Percentiles rank a stretch among this genome's conserved stretches.
Conservation (phyloP, 495 filamentous ascomycete genomes). For the Chlorociboria aeruginascens region DNA sequence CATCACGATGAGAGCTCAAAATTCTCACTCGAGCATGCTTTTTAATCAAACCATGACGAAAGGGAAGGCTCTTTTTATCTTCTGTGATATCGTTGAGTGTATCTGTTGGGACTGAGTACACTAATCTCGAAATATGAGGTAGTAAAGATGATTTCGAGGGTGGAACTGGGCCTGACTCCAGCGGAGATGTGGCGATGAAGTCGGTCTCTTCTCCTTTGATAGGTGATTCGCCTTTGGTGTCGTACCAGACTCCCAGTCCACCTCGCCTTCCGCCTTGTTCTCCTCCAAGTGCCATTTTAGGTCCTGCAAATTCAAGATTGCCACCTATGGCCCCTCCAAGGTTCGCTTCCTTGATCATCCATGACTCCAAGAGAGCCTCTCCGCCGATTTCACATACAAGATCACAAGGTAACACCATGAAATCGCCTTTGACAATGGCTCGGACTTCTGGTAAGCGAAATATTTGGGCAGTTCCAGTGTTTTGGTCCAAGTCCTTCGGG, state of each 20-base stretch:
- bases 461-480: conserved; percentile 81
- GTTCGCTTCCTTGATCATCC: conserved; percentile 77
- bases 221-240: conserved; percentile 57
- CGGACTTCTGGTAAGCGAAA: conserved; percentile 68
- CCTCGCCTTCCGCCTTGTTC: conserved; percentile 52
- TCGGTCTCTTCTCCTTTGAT: conserved; percentile 88
- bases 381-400: conserved; percentile 83
- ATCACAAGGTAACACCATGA: conserved; percentile 87
- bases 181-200: conserved; percentile 63
- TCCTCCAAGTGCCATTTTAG: conserved; percentile 32
- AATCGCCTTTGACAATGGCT: conserved; percentile 63
- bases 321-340: conserved; percentile 31
- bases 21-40: conserved; percentile 65
- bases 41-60: conserved; percentile 59
- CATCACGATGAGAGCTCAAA: conserved; percentile 69
- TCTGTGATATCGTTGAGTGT: conserved; percentile 71
- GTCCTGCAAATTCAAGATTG: conserved; percentile 19
- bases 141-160: conserved; percentile 49
- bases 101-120: conserved; percentile 69
- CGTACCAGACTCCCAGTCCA: conserved; percentile 79
- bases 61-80: conserved; percentile 53
- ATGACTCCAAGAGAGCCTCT: conserved; percentile 69
- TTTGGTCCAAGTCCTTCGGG: conserved; percentile 57
- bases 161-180: conserved; percentile 41
- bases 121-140: conserved; percentile 49